phyloP scores from a whole-genome alignment of 108 stramenopile species.

The Parietichytrium sp. region DNA sequence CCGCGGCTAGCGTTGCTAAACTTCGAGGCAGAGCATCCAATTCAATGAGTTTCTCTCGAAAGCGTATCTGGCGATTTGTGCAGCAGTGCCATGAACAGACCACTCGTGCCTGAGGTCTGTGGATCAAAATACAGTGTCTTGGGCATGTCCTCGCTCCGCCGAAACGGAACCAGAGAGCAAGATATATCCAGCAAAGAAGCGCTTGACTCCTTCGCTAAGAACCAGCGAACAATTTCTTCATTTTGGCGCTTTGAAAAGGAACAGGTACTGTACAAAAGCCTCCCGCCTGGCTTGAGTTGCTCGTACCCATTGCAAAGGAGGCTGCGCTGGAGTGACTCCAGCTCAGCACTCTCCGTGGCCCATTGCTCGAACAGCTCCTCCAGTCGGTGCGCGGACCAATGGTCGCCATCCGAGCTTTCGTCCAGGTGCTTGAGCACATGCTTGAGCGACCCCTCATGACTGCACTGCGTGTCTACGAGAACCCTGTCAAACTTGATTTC shows the following conservation, averaged over 20 bases:
- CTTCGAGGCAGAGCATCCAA: no score
- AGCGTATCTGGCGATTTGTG: no score
- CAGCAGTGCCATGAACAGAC: no score
- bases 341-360: background rate
- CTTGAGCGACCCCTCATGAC: constrained; percentile 15
- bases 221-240: background rate
- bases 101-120: background rate
- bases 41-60: no score
- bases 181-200: background rate
- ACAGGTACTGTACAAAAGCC: constrained; percentile 11
- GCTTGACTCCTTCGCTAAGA: background rate
- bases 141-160: background rate
- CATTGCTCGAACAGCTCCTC: background rate
- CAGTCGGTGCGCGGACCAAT: background rate
- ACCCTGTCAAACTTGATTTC: background rate
- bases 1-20: no score
- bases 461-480: constrained; percentile 31
- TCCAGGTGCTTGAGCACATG: constrained; percentile 10
- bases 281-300: background rate
- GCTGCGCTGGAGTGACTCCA: background rate
- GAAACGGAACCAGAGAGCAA: background rate
- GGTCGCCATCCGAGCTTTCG: background rate
- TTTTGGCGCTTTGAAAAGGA: background rate
- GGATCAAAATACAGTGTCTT: background rate
- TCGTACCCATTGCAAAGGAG: constrained; percentile 24